A percentile compares a stretch with the other conserved stretches of the same genome.
phyloP scores from a whole-genome alignment of 164 flowering plant species.

The Vitis rupestris region DNA sequence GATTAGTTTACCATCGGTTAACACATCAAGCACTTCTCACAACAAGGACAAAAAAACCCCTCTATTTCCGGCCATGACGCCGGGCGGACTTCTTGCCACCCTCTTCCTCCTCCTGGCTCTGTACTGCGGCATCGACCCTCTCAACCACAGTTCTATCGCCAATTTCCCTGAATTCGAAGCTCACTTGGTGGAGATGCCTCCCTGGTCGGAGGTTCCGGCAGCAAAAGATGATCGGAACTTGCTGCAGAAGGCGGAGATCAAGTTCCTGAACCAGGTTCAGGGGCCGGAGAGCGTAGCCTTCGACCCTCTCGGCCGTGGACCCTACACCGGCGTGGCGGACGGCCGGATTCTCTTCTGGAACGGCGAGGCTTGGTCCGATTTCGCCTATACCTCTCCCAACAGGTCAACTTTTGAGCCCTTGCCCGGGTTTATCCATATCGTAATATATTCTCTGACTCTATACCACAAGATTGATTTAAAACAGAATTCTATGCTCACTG shows the following conservation, averaged over 20 bases:
- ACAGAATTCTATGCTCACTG: no score
- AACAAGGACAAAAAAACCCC: no score
- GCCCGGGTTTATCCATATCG: no score
- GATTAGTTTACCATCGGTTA: no score
- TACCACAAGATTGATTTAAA: no score
- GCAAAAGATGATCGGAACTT: conserved; percentile 44
- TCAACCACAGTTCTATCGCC: conserved; percentile 59
- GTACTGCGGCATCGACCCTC: conserved; percentile 76
- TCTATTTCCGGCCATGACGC: conserved; percentile 22
- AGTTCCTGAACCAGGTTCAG: conserved; percentile 65
- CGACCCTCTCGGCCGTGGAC: conserved; percentile 85
- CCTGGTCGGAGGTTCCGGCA: conserved; percentile 50
- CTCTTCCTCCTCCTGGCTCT: conserved; percentile 49
- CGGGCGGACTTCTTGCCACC: conserved; percentile 24
- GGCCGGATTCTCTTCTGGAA: conserved; percentile 73
- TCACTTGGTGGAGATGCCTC: conserved; percentile 41
- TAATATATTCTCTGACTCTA: no score
- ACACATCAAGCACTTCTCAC: no score
- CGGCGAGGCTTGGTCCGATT: conserved; percentile 56
- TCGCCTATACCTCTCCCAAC: conserved; percentile 62
- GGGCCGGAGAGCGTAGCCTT: conserved; percentile 93
- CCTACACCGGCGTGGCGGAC: conserved; percentile 93
- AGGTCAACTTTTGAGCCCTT: conserved; percentile 32
- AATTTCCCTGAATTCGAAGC: conserved; percentile 67
- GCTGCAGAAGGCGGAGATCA: conserved; percentile 72